These are phyloP conservation scores for Artemisia annua DNA, from an alignment of 129 eudicot species.

Conservation along the genomic window DNA sequence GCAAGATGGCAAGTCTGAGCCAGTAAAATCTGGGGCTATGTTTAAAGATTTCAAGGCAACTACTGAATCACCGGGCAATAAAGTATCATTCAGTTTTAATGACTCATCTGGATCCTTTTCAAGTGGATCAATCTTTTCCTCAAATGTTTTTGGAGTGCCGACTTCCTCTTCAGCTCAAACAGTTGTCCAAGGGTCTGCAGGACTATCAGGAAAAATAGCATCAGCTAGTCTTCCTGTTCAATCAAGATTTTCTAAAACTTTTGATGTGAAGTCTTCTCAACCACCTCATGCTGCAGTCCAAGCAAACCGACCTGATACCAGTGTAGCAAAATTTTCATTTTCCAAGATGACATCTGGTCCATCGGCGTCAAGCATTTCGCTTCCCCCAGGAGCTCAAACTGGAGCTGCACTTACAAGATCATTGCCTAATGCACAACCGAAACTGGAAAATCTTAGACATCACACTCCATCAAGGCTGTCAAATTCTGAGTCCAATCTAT, in stretches of 20 bases:
- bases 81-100: constrained; percentile 28
- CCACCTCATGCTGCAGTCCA: constrained; percentile 29
- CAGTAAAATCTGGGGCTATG: background rate
- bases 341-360: constrained; percentile 38
- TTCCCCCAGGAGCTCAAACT: constrained; percentile 31
- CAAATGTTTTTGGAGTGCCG: constrained; percentile 36
- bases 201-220: constrained; percentile 15
- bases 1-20: constrained; percentile 24
- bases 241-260: constrained; percentile 31
- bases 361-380: constrained; percentile 29
- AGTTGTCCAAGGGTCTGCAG: background rate
- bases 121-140: constrained; percentile 37
- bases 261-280: constrained; percentile 31
- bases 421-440: constrained; percentile 39
- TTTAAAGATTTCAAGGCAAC: constrained; percentile 20
- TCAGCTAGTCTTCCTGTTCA: constrained; percentile 21
- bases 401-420: constrained; percentile 30
- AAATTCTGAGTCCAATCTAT: constrained; percentile 39
- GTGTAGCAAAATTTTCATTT: constrained; percentile 29
- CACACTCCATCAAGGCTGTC: constrained; percentile 37
- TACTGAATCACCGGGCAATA: constrained; percentile 29
- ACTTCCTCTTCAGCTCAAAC: constrained; percentile 26
- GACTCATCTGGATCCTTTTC: constrained; percentile 33
- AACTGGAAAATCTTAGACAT: constrained; percentile 27
- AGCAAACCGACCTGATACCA: constrained; percentile 31